phyloP scores from a whole-genome alignment of 495 filamentous ascomycete genomes.

The Usnea hakonensis region DNA sequence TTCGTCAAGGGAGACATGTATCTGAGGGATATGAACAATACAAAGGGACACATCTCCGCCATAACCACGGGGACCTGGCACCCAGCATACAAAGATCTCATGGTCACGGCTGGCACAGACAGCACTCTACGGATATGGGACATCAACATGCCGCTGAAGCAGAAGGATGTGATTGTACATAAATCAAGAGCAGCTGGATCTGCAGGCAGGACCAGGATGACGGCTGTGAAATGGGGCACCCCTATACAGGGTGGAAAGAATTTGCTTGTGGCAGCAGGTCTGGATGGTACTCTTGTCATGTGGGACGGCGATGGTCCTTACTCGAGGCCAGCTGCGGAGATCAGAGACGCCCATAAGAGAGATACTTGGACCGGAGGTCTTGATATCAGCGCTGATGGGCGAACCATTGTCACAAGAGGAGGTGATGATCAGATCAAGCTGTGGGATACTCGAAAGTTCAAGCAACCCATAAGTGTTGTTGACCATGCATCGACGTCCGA shows the following conservation, averaged over 20 bases:
- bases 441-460: slow-evolving; percentile 97
- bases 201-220: slow-evolving; percentile 89
- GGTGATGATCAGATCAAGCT: slow-evolving; percentile 84
- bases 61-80: slow-evolving; percentile 82
- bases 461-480: slow-evolving; percentile 71
- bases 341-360: slow-evolving; percentile 71
- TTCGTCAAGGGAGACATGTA: slow-evolving; percentile 99
- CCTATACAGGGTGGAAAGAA: slow-evolving; percentile 66
- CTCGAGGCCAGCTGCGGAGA: slow-evolving; percentile 75
- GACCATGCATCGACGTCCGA: slow-evolving; percentile 73
- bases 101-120: slow-evolving; percentile 85
- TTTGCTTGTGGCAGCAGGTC: slow-evolving; percentile 74
- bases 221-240: slow-evolving; percentile 81
- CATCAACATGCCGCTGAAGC: slow-evolving; percentile 73
- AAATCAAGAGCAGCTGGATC: slow-evolving; percentile 80
- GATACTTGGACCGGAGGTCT: slow-evolving; percentile 90
- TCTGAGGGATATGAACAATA: slow-evolving; percentile 89
- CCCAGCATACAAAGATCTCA: slow-evolving; percentile 70
- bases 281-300: slow-evolving; percentile 89
- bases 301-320: slow-evolving; percentile 86
- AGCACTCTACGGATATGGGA: slow-evolving; percentile 97
- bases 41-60: slow-evolving; percentile 90
- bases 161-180: slow-evolving; percentile 90
- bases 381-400: slow-evolving; percentile 85
- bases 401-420: slow-evolving; percentile 80